Evolutionary conservation across 2,329 filamentous ascomycete species (phyloP).

Genomic region (Mycosphaerella sp.): DNA sequence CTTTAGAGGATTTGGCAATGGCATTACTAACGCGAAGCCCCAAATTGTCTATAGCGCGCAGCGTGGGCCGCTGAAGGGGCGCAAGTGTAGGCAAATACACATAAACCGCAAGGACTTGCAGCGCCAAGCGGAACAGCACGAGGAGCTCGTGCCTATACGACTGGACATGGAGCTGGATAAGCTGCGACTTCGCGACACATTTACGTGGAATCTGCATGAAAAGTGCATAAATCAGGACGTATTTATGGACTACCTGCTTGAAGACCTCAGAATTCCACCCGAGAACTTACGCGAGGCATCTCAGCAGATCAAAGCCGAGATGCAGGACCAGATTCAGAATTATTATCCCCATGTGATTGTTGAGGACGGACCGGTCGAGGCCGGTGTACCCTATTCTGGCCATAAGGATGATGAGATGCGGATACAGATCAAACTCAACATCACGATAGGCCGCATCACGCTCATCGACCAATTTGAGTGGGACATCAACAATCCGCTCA

Average conservation of each 20-base stretch:
- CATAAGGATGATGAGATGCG: constrained; percentile 99
- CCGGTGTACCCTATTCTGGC: constrained; percentile 80
- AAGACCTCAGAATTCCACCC: constrained; percentile 73
- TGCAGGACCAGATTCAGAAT: constrained; percentile 84
- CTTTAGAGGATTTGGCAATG: constrained; percentile 86
- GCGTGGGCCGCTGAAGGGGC: constrained; percentile 69
- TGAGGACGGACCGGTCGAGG: constrained; percentile 83
- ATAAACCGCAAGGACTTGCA: constrained; percentile 73
- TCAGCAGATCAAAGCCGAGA: constrained; percentile 63
- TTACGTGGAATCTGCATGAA: constrained; percentile 97
- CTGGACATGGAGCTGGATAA: constrained; percentile 95
- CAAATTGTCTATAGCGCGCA: constrained; percentile 74
- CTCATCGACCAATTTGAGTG: constrained; percentile 97
- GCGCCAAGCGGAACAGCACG: constrained; percentile 80
- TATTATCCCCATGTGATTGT: constrained; percentile 90
- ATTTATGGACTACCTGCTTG: constrained; percentile 83
- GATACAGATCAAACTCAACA: constrained; percentile 90
- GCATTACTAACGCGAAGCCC: constrained; percentile 64
- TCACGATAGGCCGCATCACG: constrained; percentile 91
- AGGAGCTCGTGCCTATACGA: constrained; percentile 85
- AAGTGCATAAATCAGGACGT: constrained; percentile 70
- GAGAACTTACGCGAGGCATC: constrained; percentile 51
- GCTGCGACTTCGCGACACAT: constrained; percentile 90
- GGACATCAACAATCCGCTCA: constrained; percentile 94
- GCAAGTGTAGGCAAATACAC: constrained; percentile 66